Conservation (phyloP, 2,329 filamentous ascomycete genomes). For the Penicillium brevicompactum region DNA sequence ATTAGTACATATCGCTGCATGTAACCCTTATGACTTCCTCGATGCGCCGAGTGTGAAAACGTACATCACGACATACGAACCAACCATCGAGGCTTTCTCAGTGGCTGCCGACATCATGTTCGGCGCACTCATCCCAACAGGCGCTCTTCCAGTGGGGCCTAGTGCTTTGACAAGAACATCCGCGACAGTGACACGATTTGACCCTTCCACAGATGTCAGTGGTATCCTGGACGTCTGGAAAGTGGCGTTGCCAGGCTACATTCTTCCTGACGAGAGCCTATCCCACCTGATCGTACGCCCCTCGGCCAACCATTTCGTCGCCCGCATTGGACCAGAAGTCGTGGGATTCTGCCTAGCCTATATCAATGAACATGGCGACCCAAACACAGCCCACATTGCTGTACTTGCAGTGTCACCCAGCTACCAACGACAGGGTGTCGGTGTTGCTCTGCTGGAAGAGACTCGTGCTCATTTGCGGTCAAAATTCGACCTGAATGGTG, state of each 20-base stretch:
- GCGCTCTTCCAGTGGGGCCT: conserved; percentile 39
- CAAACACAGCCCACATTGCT: conserved; percentile 35
- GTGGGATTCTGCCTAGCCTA: conserved; percentile 45
- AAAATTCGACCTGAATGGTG: conserved; percentile 24
- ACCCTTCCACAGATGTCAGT: conserved; percentile 29
- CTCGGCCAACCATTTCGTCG: conserved; percentile 39
- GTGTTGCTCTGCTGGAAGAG: conserved; percentile 38
- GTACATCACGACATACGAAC: conserved; percentile 49
- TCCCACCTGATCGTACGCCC: conserved; percentile 27
- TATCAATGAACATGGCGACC: conserved; percentile 25
- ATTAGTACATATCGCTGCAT: conserved; percentile 44
- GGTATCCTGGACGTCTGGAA: conserved; percentile 38
- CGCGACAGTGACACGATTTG: conserved; percentile 20
- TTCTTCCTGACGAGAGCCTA: conserved; percentile 31
- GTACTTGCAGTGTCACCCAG: conserved; percentile 40
- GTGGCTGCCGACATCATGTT: conserved; percentile 45
- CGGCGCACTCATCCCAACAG: conserved; percentile 30
- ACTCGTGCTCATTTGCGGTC: conserved; percentile 29
- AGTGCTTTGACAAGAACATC: conserved; percentile 15
- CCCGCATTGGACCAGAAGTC: conserved; percentile 26
- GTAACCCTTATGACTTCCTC: conserved; percentile 50
- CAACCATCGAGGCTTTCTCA: conserved; percentile 45
- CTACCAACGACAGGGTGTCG: conserved; percentile 41
- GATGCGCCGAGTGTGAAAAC: conserved; percentile 39
- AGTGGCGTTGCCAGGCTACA: conserved; percentile 40